Percentiles rank a stretch among this genome's conserved stretches.
Conservation (phyloP, 192 early-diverging fungal genomes). For the Coemansia sp. region DNA sequence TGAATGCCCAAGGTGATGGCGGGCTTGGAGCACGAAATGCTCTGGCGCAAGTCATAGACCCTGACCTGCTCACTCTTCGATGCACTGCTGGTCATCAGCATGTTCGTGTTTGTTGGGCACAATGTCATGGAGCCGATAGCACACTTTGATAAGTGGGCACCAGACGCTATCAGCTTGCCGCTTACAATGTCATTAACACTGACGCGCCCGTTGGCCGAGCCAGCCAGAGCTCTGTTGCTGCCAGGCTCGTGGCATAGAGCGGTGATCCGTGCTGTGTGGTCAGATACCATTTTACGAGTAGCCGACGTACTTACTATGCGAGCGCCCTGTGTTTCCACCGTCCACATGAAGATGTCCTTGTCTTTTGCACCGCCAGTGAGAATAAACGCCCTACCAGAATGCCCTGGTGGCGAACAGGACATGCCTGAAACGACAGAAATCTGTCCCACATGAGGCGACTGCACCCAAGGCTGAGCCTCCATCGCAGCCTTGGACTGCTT, state of each 20-base stretch:
- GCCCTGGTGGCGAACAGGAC: background rate
- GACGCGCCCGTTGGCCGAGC: constrained; percentile 24
- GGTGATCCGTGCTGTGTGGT: constrained; percentile 23
- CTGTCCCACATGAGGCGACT: constrained; percentile 9
- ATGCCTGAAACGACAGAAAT: constrained; percentile 25
- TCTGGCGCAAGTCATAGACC: constrained; percentile 24
- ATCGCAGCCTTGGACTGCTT: background rate
- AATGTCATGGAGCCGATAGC: constrained; percentile 15
- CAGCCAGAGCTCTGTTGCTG: constrained; percentile 18
- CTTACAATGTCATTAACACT: constrained; percentile 18
- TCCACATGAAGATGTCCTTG: constrained; percentile 17
- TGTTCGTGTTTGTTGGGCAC: constrained; percentile 22
- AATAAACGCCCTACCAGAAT: constrained; percentile 8
- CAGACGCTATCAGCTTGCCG: constrained; percentile 10
- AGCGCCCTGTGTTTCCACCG: background rate
- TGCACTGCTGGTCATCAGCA: constrained; percentile 19
- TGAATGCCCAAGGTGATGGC: constrained; percentile 18
- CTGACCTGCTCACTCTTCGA: constrained; percentile 18
- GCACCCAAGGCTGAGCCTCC: constrained; percentile 3
- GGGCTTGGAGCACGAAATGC: background rate
- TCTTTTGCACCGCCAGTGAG: constrained; percentile 20
- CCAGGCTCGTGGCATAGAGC: constrained; percentile 26
- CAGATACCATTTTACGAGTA: constrained; percentile 5
- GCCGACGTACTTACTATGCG: background rate
- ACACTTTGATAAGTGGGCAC: background rate